These are phyloP conservation scores for Nicotiana benthamiana DNA, from an alignment of 257 asterid genomes.

Conservation along the genomic window DNA sequence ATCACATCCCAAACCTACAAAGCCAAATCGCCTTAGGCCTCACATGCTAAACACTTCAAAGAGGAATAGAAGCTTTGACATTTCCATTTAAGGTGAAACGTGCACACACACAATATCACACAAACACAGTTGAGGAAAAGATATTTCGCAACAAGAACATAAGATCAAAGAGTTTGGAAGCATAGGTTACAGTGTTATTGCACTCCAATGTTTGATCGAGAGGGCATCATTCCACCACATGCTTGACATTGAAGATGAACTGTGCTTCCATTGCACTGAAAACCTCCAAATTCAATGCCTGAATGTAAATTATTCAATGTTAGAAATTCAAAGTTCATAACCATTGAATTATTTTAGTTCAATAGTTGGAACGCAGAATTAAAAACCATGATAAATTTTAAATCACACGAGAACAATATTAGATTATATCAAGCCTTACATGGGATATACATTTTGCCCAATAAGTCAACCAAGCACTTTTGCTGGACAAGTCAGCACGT, in stretches of 20 bases:
- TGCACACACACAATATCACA: background rate
- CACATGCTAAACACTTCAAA: background rate
- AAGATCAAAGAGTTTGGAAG: background rate
- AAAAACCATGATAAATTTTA: background rate
- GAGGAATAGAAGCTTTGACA: background rate
- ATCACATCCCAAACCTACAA: constrained; percentile 92
- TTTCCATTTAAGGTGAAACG: background rate
- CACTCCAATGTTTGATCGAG: constrained; percentile 44
- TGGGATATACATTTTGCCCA: background rate
- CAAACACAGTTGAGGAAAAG: background rate
- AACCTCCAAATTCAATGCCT: constrained; percentile 65
- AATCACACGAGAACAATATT: background rate
- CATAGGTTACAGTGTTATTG: constrained; percentile 70
- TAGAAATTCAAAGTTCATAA: constrained; percentile 6
- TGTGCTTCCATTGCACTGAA: constrained; percentile 62
- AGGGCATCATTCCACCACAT: constrained; percentile 97
- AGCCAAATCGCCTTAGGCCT: background rate
- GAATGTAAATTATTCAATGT: constrained; percentile 17
- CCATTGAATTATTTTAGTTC: background rate
- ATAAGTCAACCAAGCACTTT: background rate
- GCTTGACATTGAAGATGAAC: constrained; percentile 86
- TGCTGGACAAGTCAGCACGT: background rate
- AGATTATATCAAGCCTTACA: background rate
- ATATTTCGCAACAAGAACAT: background rate
- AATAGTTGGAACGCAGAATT: background rate